These are phyloP conservation scores for Ligustrum vulgare DNA, from an alignment of 257 asterid genomes.

Conservation along the genomic window DNA sequence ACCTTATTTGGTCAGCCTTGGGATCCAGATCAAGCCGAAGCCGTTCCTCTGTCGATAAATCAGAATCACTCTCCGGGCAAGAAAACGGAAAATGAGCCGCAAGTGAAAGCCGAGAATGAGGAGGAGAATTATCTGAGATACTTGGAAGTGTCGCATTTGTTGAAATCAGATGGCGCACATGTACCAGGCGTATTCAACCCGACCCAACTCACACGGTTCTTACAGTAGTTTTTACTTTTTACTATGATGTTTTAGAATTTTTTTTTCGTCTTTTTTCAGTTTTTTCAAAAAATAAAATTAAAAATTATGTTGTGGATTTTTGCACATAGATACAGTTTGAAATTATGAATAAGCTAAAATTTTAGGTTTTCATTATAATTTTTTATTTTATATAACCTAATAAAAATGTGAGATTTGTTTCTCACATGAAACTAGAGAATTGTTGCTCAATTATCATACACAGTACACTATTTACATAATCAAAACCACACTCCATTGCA, in stretches of 20 bases:
- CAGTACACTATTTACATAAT: no score
- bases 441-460: no score
- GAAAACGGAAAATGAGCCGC: slow-evolving; percentile 28
- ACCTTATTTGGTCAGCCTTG: slow-evolving; percentile 33
- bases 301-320: no score
- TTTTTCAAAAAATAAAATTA: no score
- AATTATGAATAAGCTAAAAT: no score
- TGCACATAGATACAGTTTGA: no score
- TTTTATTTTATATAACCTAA: no score
- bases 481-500: no score
- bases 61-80: background rate
- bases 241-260: background rate
- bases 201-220: slow-evolving; percentile 31
- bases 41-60: slow-evolving; percentile 12
- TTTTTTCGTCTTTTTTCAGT: no score
- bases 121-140: slow-evolving; percentile 26
- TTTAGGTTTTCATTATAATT: no score
- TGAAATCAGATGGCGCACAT: slow-evolving; percentile 36
- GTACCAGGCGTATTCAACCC: slow-evolving; percentile 39
- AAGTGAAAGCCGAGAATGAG: slow-evolving; percentile 1
- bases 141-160: slow-evolving; percentile 33
- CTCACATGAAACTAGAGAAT: no score
- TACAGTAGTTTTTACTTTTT: slow-evolving; percentile 16
- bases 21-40: slow-evolving; percentile 31
- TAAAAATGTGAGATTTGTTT: no score